phyloP scores from a whole-genome alignment of 1,284 basidiomycete genomes.

The Sporisorium scitamineum region DNA sequence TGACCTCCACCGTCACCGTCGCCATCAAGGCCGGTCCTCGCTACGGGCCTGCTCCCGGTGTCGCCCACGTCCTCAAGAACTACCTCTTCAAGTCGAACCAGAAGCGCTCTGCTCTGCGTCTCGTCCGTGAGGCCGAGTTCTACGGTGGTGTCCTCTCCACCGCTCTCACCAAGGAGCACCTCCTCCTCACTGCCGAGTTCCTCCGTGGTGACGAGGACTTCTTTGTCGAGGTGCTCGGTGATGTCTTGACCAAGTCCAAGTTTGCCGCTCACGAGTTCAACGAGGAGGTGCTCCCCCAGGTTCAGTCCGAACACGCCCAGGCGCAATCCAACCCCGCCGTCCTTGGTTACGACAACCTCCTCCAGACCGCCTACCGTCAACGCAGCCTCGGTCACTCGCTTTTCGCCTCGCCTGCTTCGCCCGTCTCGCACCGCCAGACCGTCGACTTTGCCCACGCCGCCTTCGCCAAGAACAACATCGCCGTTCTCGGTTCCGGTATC shows the following conservation, averaged over 20 bases:
- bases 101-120: slow-evolving; percentile 85
- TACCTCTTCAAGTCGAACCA: slow-evolving; percentile 67
- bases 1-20: slow-evolving; percentile 63
- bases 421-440: slow-evolving; percentile 54
- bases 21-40: slow-evolving; percentile 63
- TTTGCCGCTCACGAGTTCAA: slow-evolving; percentile 65
- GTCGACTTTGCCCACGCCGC: slow-evolving; percentile 55
- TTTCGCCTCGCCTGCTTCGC: slow-evolving; percentile 63
- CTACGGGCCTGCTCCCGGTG: slow-evolving; percentile 61
- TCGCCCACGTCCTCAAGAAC: slow-evolving; percentile 61
- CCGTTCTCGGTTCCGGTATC: slow-evolving; percentile 65
- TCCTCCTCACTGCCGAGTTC: slow-evolving; percentile 93
- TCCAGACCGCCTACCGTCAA: slow-evolving; percentile 67
- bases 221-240: slow-evolving; percentile 66
- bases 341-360: slow-evolving; percentile 61
- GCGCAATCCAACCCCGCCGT: slow-evolving; percentile 55
- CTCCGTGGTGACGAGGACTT: slow-evolving; percentile 85
- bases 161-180: slow-evolving; percentile 86
- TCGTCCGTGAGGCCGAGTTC: slow-evolving; percentile 91
- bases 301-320: slow-evolving; percentile 60
- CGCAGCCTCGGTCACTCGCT: slow-evolving; percentile 65
- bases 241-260: slow-evolving; percentile 61
- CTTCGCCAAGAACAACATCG: slow-evolving; percentile 67
- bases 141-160: slow-evolving; percentile 93
- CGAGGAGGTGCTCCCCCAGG: slow-evolving; percentile 65